phyloP scores from a whole-genome alignment of 768 basidiomycete genomes.

The Tricholoma furcatifolium region DNA sequence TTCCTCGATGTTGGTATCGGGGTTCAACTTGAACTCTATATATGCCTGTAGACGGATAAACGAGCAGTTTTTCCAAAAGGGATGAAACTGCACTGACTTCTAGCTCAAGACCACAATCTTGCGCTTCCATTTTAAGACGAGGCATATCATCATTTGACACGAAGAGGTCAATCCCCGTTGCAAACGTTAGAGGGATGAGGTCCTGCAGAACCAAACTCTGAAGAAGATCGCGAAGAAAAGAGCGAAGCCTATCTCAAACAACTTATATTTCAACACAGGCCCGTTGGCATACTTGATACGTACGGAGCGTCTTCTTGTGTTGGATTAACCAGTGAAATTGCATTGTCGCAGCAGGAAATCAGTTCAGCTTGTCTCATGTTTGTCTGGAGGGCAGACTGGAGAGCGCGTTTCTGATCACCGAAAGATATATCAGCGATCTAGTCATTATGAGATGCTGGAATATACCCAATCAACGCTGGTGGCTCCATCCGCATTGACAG shows the following conservation, averaged over 20 bases:
- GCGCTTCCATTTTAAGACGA: conserved; percentile 56
- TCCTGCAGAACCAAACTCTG: conserved; percentile 52
- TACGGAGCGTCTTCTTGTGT: conserved; percentile 30
- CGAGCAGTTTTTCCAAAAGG: conserved; percentile 6
- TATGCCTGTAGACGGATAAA: conserved; percentile 38
- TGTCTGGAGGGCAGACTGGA: conserved; percentile 50
- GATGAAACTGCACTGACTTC: conserved; percentile 39
- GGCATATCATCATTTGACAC: conserved; percentile 46
- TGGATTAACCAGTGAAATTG: conserved; percentile 32
- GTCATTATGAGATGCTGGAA: not conserved
- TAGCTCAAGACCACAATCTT: conserved; percentile 57
- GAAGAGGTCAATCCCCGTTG: conserved; percentile 48
- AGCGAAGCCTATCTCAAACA: conserved; percentile 18
- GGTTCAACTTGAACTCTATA: conserved; percentile 55
- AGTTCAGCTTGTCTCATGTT: conserved; percentile 54
- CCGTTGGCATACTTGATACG: conserved; percentile 7
- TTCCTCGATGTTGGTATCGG: conserved; percentile 44
- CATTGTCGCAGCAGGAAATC: conserved; percentile 51
- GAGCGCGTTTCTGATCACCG: conserved; percentile 30
- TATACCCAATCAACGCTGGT: conserved; percentile 58
- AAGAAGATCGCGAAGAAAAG: conserved; percentile 49
- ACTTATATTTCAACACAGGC: not conserved
- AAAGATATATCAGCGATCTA: not conserved
- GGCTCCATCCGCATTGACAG: conserved; percentile 50
- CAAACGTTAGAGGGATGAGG: conserved; percentile 54